Evolutionary conservation across 2,329 filamentous ascomycete genomes (phyloP), one percentile per base, ranked within the genome.

Genomic region (Coniochaeta sp.): DNA sequence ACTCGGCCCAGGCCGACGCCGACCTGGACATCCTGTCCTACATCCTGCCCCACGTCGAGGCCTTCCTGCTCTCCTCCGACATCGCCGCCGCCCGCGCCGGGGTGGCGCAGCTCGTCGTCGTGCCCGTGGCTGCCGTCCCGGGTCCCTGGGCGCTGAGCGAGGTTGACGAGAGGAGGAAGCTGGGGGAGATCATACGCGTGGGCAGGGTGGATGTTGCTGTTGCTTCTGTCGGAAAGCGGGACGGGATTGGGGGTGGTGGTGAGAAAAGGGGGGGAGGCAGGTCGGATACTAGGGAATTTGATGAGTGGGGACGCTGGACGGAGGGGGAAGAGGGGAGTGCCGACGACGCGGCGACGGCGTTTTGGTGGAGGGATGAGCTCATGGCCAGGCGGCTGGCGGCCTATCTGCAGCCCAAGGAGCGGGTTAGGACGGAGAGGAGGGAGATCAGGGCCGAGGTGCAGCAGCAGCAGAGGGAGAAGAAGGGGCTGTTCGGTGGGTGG

Each of bases 321-420:
- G 71, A 69, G 6, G 71, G 73, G 5, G 60, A 68, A 6, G 63
- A 60, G 1, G 19, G 56, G 3, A 33, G n/a, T 1, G 36, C 59
- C 26, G 36, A 56, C 2, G 61, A 62, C 11, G 57, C 33, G 8
- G 50, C 63, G 17, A 55, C 62, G 16, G 55, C 62, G 3, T 72
- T 76, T 60, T 83, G 80, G 79, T 83, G 78, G 75, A 64, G 63
- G 1, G 78, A 83, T 55, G 78, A 78, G 60, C 68, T 66, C 1
- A 74, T 79, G 74, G 79, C 81, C 0, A 63, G 62, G 8, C 75
- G 80, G 0, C 66, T 83, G 12, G 79, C 79, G 12, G 69, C 64
- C 4, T 73, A 76, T 58, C 66, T 83, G 3, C 74, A 77, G 61
- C 78, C 79, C 0, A 64, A 70, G 12, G 63, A 65, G 1, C 47